Percentiles rank a stretch among this genome's conserved stretches.
Evolutionary conservation across 2,329 filamentous ascomycete species (phyloP).

Genomic region (Fusarium domesticum): DNA sequence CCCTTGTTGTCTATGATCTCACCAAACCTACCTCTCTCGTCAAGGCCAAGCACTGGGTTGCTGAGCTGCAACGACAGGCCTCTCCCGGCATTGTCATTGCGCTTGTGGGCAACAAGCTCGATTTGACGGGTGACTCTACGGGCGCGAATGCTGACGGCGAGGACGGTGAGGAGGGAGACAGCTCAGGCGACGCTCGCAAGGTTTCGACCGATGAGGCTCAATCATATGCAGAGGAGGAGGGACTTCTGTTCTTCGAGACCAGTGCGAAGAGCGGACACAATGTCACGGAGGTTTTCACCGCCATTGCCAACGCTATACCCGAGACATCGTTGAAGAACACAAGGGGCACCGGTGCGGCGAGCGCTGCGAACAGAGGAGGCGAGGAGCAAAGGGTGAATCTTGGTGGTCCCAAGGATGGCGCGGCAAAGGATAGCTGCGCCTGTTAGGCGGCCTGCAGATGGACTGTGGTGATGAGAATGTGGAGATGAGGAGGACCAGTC

Average conservation of each 20-base stretch:
- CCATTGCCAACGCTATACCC: constrained; percentile 96
- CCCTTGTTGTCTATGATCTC: constrained; percentile 96
- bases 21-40: constrained; percentile 93
- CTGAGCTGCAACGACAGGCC: constrained; percentile 92
- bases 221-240: constrained; percentile 91
- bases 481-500: constrained; percentile 3
- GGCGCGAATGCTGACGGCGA: constrained; percentile 42
- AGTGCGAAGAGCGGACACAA: constrained; percentile 95
- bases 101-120: constrained; percentile 93
- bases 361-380: constrained; percentile 55
- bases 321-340: constrained; percentile 93
- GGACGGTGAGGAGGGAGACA: constrained; percentile 56
- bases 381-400: constrained; percentile 81
- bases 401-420: constrained; percentile 66
- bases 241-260: constrained; percentile 94
- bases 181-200: constrained; percentile 75
- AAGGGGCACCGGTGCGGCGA: constrained; percentile 66
- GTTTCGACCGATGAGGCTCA: constrained; percentile 89
- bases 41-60: constrained; percentile 99
- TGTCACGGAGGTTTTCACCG: constrained; percentile 93
- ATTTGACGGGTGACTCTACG: constrained; percentile 66
- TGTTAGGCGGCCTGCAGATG: constrained; percentile 52
- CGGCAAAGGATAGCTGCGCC: constrained; percentile 87
- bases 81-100: constrained; percentile 96
- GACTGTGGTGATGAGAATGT: constrained; percentile 4